Conservation (phyloP, 805 yeast species). For the Barnettozyma pratensis region DNA sequence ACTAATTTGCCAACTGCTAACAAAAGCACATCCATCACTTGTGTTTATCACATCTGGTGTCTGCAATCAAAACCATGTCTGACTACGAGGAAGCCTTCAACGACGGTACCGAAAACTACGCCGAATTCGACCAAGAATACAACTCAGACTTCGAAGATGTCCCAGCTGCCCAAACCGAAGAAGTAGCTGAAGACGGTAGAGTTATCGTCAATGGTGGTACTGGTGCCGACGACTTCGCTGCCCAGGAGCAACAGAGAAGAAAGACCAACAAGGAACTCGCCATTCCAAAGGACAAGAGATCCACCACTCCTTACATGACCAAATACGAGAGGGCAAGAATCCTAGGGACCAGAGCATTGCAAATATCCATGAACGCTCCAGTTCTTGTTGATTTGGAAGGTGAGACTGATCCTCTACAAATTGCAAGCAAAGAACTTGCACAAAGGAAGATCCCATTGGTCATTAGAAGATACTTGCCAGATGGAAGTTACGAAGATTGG, state of each 20-base stretch:
- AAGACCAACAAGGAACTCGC: constrained; percentile 77
- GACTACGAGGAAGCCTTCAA: constrained; percentile 58
- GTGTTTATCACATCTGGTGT: not conserved
- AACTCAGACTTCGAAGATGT: constrained; percentile 66
- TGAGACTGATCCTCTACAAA: constrained; percentile 97
- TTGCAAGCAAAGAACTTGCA: constrained; percentile 93
- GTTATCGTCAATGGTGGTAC: constrained; percentile 67
- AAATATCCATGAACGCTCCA: constrained; percentile 97
- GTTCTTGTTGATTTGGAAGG: constrained; percentile 97
- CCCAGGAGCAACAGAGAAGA: constrained; percentile 36
- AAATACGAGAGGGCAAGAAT: constrained; percentile 98
- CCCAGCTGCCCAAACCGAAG: constrained; percentile 27
- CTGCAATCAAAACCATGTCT: constrained; percentile 34
- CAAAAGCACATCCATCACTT: too few relatives aligned
- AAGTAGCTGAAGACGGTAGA: constrained; percentile 58
- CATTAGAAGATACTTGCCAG: constrained; percentile 93
- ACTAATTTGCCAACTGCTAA: not conserved
- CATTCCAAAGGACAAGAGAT: constrained; percentile 80
- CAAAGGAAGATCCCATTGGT: constrained; percentile 95
- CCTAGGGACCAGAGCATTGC: constrained; percentile 95
- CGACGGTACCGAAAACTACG: constrained; percentile 64
- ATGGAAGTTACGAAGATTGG: constrained; percentile 97
- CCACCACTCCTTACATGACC: constrained; percentile 98
- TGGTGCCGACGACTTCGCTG: constrained; percentile 49
- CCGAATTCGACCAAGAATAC: constrained; percentile 82